Percentiles rank a stretch among this genome's conserved stretches.
Conservation (phyloP, 768 basidiomycete genomes). For the Boletus subparvulus region DNA sequence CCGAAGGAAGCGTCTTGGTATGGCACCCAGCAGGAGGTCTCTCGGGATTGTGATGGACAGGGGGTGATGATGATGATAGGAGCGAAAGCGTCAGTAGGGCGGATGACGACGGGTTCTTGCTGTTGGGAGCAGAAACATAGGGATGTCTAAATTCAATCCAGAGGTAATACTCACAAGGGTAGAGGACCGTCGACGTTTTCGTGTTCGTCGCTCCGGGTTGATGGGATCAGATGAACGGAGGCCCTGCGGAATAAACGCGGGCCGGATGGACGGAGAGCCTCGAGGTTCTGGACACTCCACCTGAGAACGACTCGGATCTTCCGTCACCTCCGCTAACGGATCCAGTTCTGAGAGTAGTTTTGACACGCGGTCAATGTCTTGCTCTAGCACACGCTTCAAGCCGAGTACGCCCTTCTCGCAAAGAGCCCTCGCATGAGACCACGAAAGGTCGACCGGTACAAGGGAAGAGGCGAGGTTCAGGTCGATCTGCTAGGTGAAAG, state of each 20-base stretch:
- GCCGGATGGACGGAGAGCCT: neutral
- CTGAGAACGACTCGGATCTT: neutral
- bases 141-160: neutral
- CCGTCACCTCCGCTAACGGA: conserved; percentile 10
- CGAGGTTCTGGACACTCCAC: neutral
- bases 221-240: neutral
- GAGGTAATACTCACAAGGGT: conserved; percentile 1
- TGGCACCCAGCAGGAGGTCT: conserved; percentile 44
- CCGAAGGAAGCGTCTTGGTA: conserved; percentile 57
- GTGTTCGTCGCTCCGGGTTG: conserved; percentile 5
- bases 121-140: neutral
- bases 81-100: conserved; percentile 35
- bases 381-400: conserved; percentile 19
- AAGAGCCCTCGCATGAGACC: conserved; percentile 19
- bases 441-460: conserved; percentile 16
- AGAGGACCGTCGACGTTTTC: conserved; percentile 15
- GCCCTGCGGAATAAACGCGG: neutral
- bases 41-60: conserved; percentile 28
- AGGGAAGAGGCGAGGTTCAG: conserved; percentile 3
- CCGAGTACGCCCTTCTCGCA: conserved; percentile 31
- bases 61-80: conserved; percentile 55
- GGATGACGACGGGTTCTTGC: conserved; percentile 31
- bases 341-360: conserved; percentile 44
- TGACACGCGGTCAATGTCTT: conserved; percentile 44
- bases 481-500: too few species aligned